phyloP scores from a whole-genome alignment of 768 basidiomycete species.

The Wakefieldia striispora region DNA sequence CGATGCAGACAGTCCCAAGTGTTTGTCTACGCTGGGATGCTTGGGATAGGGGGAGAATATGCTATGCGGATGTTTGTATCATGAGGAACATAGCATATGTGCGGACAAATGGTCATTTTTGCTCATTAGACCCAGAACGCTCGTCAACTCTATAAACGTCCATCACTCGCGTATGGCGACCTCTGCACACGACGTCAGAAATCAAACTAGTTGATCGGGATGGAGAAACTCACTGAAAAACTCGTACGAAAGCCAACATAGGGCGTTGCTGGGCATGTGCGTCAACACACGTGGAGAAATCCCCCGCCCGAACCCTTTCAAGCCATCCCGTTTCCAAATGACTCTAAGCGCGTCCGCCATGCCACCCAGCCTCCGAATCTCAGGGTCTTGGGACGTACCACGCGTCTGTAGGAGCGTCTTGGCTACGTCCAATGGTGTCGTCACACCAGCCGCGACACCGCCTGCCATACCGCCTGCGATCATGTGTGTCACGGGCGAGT shows the following conservation, averaged over 20 bases:
- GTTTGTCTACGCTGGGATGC: not conserved
- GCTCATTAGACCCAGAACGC: slow-evolving; percentile 8
- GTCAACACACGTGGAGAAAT: slow-evolving; percentile 90
- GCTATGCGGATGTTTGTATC: slow-evolving; percentile 16
- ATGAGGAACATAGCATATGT: slow-evolving; percentile 4
- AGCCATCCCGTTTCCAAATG: slow-evolving; percentile 83
- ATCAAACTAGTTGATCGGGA: not conserved
- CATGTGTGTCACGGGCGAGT: slow-evolving; percentile 93
- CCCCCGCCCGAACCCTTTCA: slow-evolving; percentile 83
- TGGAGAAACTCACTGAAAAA: slow-evolving; percentile 82
- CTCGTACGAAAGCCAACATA: slow-evolving; percentile 97
- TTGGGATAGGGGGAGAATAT: slow-evolving; percentile 2
- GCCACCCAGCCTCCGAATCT: slow-evolving; percentile 80
- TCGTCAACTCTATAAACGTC: slow-evolving; percentile 18
- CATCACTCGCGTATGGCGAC: slow-evolving; percentile 55
- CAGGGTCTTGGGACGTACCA: slow-evolving; percentile 80
- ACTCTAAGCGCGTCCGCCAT: slow-evolving; percentile 88
- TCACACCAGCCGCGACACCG: slow-evolving; percentile 91
- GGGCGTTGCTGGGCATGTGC: slow-evolving; percentile 93
- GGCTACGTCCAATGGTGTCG: slow-evolving; percentile 95
- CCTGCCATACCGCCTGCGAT: slow-evolving; percentile 90
- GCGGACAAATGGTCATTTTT: not conserved
- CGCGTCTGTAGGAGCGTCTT: slow-evolving; percentile 97
- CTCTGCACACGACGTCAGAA: slow-evolving; percentile 40
- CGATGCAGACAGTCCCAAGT: not conserved